phyloP scores from a whole-genome alignment of 2,329 filamentous ascomycete species.

The Pseudogymnoascus sp. region DNA sequence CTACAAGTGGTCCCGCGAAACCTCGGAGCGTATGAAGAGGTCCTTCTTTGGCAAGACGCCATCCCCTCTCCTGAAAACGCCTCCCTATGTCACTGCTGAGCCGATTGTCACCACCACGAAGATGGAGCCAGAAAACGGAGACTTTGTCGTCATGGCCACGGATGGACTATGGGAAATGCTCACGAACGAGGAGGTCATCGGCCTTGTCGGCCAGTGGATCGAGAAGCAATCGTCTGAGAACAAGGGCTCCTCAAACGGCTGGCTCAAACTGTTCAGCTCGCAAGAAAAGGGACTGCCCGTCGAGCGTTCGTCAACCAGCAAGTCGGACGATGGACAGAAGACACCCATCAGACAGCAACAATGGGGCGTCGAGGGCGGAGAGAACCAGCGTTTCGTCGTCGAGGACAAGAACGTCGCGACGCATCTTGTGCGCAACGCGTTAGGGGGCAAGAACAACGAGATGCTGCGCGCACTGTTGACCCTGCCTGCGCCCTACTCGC shows the following conservation, averaged over 20 bases:
- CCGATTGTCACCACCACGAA: conserved; percentile 90
- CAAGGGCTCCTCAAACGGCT: conserved; percentile 43
- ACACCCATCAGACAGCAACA: conserved; percentile 83
- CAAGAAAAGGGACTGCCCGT: conserved; percentile 60
- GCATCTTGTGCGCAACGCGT: conserved; percentile 87
- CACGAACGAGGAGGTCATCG: conserved; percentile 95
- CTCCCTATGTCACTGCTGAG: conserved; percentile 95
- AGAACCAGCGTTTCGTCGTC: conserved; percentile 78
- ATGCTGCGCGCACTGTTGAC: conserved; percentile 90
- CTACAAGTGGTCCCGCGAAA: conserved; percentile 91
- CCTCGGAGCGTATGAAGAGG: conserved; percentile 71
- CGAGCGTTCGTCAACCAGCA: conserved; percentile 49
- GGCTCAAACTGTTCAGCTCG: conserved; percentile 56
- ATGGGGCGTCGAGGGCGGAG: conserved; percentile 71
- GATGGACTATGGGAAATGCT: conserved; percentile 99
- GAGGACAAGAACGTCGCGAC: conserved; percentile 95
- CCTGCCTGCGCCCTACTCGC: conserved; percentile 80
- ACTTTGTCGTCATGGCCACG: conserved; percentile 93
- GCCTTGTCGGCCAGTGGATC: conserved; percentile 93
- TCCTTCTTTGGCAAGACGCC: conserved; percentile 83
- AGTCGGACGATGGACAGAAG: conserved; percentile 60
- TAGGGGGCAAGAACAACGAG: conserved; percentile 87
- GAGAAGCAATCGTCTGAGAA: conserved; percentile 54
- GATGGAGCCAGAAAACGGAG: conserved; percentile 78
- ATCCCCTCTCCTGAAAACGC: conserved; percentile 72